A percentile compares a stretch with the other conserved stretches of the same genome.
Evolutionary conservation across 768 basidiomycete genomes (phyloP).

Genomic region (Podaxis sp.): DNA sequence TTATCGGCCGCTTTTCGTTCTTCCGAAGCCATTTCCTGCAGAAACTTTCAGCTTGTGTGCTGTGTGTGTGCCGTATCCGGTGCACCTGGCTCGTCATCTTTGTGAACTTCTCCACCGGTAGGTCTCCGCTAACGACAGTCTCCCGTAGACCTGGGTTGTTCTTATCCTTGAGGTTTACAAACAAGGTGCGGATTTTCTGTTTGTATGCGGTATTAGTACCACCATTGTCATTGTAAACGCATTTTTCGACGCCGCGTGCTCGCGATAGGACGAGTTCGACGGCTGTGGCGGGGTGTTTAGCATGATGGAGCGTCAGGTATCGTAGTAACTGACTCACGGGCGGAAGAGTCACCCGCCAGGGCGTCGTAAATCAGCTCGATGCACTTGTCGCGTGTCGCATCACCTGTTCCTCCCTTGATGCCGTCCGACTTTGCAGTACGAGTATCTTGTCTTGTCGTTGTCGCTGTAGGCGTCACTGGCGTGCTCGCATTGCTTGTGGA

Average conservation of each 20-base stretch:
- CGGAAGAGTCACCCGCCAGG: slow-evolving; percentile 78
- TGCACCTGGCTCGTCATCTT: slow-evolving; percentile 79
- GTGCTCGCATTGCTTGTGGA: slow-evolving; percentile 25
- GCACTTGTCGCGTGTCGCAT: slow-evolving; percentile 82
- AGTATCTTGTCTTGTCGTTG: slow-evolving; percentile 27
- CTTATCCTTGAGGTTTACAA: slow-evolving; percentile 94
- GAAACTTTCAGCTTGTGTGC: not conserved
- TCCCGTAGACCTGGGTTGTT: slow-evolving; percentile 84
- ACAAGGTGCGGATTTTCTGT: slow-evolving; percentile 80
- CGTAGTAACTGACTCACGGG: slow-evolving; percentile 56
- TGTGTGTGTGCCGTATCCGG: slow-evolving; percentile 2
- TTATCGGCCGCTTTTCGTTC: slow-evolving; percentile 82
- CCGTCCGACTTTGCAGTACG: slow-evolving; percentile 74
- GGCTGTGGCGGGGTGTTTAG: slow-evolving; percentile 36
- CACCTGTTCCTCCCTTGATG: slow-evolving; percentile 54
- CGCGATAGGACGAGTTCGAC: slow-evolving; percentile 62
- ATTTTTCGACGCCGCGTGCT: slow-evolving; percentile 68
- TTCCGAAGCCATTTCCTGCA: slow-evolving; percentile 93
- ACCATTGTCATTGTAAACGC: slow-evolving; percentile 46
- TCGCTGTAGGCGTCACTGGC: slow-evolving; percentile 36
- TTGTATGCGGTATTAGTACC: slow-evolving; percentile 54
- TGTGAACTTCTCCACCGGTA: slow-evolving; percentile 64
- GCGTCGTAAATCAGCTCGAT: slow-evolving; percentile 90
- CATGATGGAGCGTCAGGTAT: not conserved
- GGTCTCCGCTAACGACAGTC: slow-evolving; percentile 78